Base-by-base conservation (phyloP, 1,284 basidiomycete genomes). In the Pseudozyma tsukubaensis region DNA sequence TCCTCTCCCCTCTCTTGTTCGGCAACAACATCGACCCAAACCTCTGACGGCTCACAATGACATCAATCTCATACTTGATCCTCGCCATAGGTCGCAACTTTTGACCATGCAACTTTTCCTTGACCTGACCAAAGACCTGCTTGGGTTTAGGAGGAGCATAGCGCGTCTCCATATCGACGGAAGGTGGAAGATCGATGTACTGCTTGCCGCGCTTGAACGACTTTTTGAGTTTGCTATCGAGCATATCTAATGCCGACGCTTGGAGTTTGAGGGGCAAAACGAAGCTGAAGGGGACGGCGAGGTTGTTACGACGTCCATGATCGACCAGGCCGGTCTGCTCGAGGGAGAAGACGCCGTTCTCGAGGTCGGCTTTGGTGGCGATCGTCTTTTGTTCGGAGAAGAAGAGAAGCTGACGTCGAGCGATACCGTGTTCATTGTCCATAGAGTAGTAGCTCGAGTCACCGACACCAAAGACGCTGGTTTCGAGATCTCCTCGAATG, bases 61-160 rank as follows among this genome's bases (percentile, higher is more conserved):
- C 65, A 34, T 75, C 72, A 39, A 75, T 75, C 54, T 75, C 72
- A 51, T 75, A 75, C 60, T 75, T 75, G 67, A 75, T 75, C 0
- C 56, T 50, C 14, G 72, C 72, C 72, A 75, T 75, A 1, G 72
- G 72, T 44, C 72, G 56, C 35, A 71, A 48, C 51, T 71, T 71
- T 16, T 75, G 72, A 24, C 72, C 67, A 21, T 68, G 60, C 4
- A 71, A 54, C 49, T 54, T 75, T 14, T 75, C 68, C 19, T 53
- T 57, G 44, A 67, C 72, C 18, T 65, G 63, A 13, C 58, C 68
- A 21, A 75, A 66, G 32, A 67, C 50, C 50, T 75, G 72, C 10
- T 54, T 62, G n/a, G 63, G 54, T 32, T 60, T 62, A 6, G 72
- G 72, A 10, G 68, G 68, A 50, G 68, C 64, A 18, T 75, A 75